Conservation (phyloP, 2,329 filamentous ascomycete genomes). For the Didymella lethalis region DNA sequence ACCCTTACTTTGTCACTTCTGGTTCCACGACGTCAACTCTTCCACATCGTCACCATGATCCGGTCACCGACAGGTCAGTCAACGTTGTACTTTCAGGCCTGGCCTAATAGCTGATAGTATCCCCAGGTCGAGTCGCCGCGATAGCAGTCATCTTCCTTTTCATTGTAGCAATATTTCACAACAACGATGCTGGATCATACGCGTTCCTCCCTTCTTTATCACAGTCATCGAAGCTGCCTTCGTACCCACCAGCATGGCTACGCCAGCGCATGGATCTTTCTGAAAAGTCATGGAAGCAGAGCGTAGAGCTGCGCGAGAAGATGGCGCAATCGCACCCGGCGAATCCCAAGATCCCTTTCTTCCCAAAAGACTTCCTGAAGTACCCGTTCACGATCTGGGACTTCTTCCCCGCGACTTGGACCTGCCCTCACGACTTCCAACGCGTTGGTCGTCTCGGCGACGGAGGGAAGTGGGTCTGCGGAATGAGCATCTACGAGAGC, state of each 20-base stretch:
- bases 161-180: constrained; percentile 38
- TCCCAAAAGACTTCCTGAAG: constrained; percentile 41
- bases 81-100: not conserved
- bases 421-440: constrained; percentile 46
- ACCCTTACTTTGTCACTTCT: not conserved
- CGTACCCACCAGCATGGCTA: constrained; percentile 34
- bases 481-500: constrained; percentile 45
- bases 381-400: constrained; percentile 47
- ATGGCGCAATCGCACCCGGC: constrained; percentile 40
- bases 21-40: not conserved
- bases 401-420: constrained; percentile 46
- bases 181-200: constrained; percentile 35
- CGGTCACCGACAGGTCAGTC: constrained; percentile 35
- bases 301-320: constrained; percentile 36
- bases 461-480: constrained; percentile 48
- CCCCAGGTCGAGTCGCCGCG: constrained; percentile 33
- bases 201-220: constrained; percentile 36
- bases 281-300: constrained; percentile 42
- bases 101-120: constrained; percentile 18
- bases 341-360: constrained; percentile 43
- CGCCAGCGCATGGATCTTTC: constrained; percentile 42
- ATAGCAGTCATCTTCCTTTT: constrained; percentile 35
- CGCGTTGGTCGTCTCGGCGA: constrained; percentile 44
- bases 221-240: constrained; percentile 24
- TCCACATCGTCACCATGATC: constrained; percentile 23